A percentile compares a stretch with the other conserved stretches of the same genome.
Evolutionary conservation across 306 rosid genomes (phyloP).

Genomic region (Acmispon strigosus): DNA sequence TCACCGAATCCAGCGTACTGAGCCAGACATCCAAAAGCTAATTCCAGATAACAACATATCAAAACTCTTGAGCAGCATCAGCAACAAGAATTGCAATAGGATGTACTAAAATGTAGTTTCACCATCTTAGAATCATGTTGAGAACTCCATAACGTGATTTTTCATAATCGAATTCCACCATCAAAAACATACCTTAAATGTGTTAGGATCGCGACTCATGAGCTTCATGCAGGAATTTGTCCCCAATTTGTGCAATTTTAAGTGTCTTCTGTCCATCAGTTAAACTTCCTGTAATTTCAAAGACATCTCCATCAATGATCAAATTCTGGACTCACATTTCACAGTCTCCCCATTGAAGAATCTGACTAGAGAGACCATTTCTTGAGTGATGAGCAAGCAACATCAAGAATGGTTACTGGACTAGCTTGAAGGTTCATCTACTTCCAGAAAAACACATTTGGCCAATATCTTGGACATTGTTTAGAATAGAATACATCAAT

Average conservation of each 20-base stretch:
- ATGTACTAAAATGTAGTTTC: conserved; percentile 14
- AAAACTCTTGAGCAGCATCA: conserved; percentile 12
- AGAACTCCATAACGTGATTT: conserved; percentile 7
- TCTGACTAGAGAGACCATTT: conserved; percentile 18
- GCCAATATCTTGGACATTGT: neutral
- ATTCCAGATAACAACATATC: neutral
- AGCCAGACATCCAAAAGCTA: conserved; percentile 19
- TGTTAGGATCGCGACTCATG: conserved; percentile 9
- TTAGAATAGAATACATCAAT: conserved; percentile 12
- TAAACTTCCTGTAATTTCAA: conserved; percentile 13
- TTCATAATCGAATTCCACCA: conserved; percentile 23
- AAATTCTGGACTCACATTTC: conserved; percentile 2
- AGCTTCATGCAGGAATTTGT: conserved; percentile 12
- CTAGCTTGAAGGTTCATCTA: conserved; percentile 12
- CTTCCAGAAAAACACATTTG: conserved; percentile 2
- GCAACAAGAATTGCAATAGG: neutral
- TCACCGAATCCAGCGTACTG: neutral
- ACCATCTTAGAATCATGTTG: conserved; percentile 12
- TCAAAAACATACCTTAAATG: conserved; percentile 4
- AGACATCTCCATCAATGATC: neutral
- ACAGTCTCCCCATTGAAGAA: neutral
- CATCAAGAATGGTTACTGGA: neutral
- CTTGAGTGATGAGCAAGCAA: neutral
- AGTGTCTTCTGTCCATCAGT: conserved; percentile 6
- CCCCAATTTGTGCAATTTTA: neutral